phyloP scores from a whole-genome alignment of 2,329 filamentous ascomycete genomes.

The Cladophialophora chaetospira region DNA sequence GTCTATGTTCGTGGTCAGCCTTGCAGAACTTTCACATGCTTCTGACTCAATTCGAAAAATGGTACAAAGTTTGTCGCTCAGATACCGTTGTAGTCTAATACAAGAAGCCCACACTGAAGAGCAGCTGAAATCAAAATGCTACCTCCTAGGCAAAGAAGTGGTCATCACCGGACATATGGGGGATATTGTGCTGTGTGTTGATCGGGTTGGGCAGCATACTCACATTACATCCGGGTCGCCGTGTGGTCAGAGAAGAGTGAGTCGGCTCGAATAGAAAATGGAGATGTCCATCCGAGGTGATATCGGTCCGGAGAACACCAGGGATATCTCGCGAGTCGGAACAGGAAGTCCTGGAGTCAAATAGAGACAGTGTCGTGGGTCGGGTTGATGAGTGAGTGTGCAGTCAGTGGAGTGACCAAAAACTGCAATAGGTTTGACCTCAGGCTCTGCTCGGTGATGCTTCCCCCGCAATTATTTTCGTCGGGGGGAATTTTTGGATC shows the following conservation, averaged over 20 bases:
- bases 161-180: slow-evolving; percentile 49
- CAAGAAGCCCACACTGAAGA: slow-evolving; percentile 55
- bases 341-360: slow-evolving; percentile 12
- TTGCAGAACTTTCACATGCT: slow-evolving; percentile 11
- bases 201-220: slow-evolving; percentile 26
- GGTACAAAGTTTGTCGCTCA: slow-evolving; percentile 53
- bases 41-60: not conserved
- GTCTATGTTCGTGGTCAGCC: slow-evolving; percentile 18
- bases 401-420: not conserved
- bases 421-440: slow-evolving; percentile 1
- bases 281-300: not conserved
- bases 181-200: slow-evolving; percentile 25
- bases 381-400: slow-evolving; percentile 6
- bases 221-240: slow-evolving; percentile 26
- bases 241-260: slow-evolving; percentile 10
- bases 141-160: slow-evolving; percentile 48
- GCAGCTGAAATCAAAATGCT: slow-evolving; percentile 56
- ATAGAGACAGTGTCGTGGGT: not conserved
- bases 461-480: slow-evolving; percentile 5
- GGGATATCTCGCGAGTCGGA: not conserved
- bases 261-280: slow-evolving; percentile 1
- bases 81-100: slow-evolving; percentile 98
- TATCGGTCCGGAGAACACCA: not conserved
- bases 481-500: not conserved
- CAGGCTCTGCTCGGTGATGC: not conserved